Percentiles rank a stretch among this genome's conserved stretches.
Conservation (phyloP, 495 filamentous ascomycete genomes). For the Aspergillus nidulans region DNA sequence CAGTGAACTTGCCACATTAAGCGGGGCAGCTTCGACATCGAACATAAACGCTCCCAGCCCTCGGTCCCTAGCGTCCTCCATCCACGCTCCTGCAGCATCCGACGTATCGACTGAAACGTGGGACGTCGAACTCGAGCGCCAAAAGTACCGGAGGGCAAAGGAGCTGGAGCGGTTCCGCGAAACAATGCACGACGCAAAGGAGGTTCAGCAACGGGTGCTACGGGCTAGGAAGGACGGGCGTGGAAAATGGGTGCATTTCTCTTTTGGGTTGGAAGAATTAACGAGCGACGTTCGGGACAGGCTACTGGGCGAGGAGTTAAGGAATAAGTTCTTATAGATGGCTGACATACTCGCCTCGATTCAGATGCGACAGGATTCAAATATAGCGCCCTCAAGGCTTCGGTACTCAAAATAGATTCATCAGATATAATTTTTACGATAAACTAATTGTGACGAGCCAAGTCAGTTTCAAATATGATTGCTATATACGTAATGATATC, state of each 20-base stretch:
- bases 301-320: conserved; percentile 18
- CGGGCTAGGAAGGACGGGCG: conserved; percentile 22
- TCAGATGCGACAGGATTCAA: too few species aligned
- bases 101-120: conserved; percentile 15
- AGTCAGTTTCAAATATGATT: not conserved
- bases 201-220: conserved; percentile 26
- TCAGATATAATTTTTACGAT: too few species aligned
- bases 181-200: conserved; percentile 18
- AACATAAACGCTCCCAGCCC: not conserved
- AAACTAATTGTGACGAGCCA: too few species aligned
- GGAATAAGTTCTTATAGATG: not conserved
- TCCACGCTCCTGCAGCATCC: conserved; percentile 12
- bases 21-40: not conserved
- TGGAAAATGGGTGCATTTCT: conserved; percentile 39
- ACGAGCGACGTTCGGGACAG: conserved; percentile 17
- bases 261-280: conserved; percentile 26
- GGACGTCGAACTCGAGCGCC: conserved; percentile 32
- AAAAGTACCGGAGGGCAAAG: conserved; percentile 24
- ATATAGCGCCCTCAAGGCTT: too few species aligned
- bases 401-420: too few species aligned
- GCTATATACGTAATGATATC: conserved; percentile 9
- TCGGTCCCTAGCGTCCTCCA: conserved; percentile 17
- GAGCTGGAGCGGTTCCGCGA: conserved; percentile 24
- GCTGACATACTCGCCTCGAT: not conserved
- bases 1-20: conserved; percentile 5